Conservation (phyloP, 371 early-diverging fungal genomes). For the Mortierella sp. region DNA sequence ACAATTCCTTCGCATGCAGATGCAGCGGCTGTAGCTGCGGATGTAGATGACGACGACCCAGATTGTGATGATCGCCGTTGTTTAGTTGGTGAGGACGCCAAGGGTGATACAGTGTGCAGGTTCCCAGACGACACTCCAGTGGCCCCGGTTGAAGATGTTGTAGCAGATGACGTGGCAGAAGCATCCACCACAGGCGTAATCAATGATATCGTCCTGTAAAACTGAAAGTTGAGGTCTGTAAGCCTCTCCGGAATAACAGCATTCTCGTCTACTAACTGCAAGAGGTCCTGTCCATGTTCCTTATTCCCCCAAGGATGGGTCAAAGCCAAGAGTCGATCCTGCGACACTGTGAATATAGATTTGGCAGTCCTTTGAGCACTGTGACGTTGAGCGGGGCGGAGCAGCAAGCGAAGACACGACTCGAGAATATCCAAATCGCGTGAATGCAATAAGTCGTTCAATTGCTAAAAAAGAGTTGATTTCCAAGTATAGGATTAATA, state of each 20-base stretch:
- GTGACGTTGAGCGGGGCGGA: slow-evolving; percentile 87
- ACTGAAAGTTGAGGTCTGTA: slow-evolving; percentile 68
- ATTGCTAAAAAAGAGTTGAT: slow-evolving; percentile 63
- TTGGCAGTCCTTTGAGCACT: slow-evolving; percentile 77
- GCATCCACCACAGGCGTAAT: slow-evolving; percentile 4
- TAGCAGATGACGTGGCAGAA: slow-evolving; percentile 11
- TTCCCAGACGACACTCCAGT: slow-evolving; percentile 1
- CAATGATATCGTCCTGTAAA: slow-evolving; percentile 67
- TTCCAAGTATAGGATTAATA: background rate
- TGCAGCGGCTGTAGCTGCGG: slow-evolving; percentile 13
- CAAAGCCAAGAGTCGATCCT: slow-evolving; percentile 73
- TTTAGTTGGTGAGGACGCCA: slow-evolving; percentile 17
- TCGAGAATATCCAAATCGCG: slow-evolving; percentile 82
- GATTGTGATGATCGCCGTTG: slow-evolving; percentile 38
- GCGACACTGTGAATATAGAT: slow-evolving; percentile 72
- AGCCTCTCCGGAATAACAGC: slow-evolving; percentile 65
- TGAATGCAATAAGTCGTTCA: slow-evolving; percentile 77
- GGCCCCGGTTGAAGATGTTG: background rate
- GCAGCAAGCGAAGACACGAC: slow-evolving; percentile 77
- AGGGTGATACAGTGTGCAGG: background rate
- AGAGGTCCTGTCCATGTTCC: slow-evolving; percentile 60
- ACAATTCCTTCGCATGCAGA: slow-evolving; percentile 60
- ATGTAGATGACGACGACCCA: slow-evolving; percentile 26
- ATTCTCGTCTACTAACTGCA: slow-evolving; percentile 59
- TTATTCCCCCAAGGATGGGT: slow-evolving; percentile 71